Base-by-base conservation (phyloP, 805 yeast genomes). In the Ogataea paraovalis region DNA sequence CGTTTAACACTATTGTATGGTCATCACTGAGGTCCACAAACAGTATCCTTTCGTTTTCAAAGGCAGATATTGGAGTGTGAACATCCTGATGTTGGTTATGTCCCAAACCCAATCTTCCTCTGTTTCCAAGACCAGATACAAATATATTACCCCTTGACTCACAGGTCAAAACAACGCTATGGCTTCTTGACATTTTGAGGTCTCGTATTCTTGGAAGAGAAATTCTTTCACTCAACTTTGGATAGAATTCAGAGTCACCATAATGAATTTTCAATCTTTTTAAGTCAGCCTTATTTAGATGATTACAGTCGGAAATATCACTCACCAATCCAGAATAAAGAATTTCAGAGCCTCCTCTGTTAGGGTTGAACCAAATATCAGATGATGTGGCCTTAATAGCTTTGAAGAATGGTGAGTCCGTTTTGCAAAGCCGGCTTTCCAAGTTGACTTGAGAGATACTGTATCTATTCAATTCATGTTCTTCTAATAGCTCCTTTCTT, bases 51-150 rank as follows among this genome's bases (percentile, higher is more conserved):
- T 64, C 59, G n/a, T 58, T 51, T 2, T 53, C 54, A 37, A 79
- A 66, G 18, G 61, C 68, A 0, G 70, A 62, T 8, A 86, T 63
- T 23, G 64, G 61, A 21, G 69, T 69, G 58, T 73, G 83, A 2
- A 66, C 60, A 51, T 74, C 77, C 45, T 70, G 72, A 36, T 74
- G 71, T 8, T 54, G 52, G 9, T 62, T 50, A 36, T 68, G 69
- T 2, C 76, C 78, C 50, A 76, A 74, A 0, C 96, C 96, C 18
- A 88, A 64, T 41, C 96, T 70, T 1, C 96, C 96, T 42, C 85
- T 69, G 1, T 84, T 71, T 4, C 85, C 83, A 36, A 79, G 72
- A 0, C 96, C 96, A 47, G 86, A 76, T 0, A 84, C 68, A 49
- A 68, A 80, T 0, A 88, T 54, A 43, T 75, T 73, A 6, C 78